Conservation (phyloP, 2,329 filamentous ascomycete genomes). For the Xylaria multiplex region DNA sequence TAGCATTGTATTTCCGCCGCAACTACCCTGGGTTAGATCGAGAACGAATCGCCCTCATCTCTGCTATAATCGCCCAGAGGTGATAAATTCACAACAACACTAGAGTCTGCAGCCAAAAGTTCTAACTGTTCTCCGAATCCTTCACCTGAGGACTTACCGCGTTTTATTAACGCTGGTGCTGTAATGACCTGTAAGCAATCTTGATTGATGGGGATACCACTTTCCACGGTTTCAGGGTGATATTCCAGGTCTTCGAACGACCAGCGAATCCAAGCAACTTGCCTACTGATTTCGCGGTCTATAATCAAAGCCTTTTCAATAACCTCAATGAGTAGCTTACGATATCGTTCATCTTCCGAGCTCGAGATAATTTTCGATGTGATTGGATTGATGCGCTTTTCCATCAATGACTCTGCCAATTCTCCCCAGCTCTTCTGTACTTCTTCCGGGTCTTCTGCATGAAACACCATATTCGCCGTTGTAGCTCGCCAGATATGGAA, state of each 20-base stretch:
- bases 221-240: neutral
- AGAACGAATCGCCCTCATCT: neutral
- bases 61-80: neutral
- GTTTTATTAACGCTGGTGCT: constrained; percentile 17
- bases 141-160: constrained; percentile 18
- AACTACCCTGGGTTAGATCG: neutral
- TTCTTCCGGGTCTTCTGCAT: neutral
- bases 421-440: constrained; percentile 1
- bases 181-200: constrained; percentile 2
- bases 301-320: constrained; percentile 19
- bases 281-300: constrained; percentile 20
- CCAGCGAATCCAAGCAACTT: constrained; percentile 20
- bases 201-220: neutral
- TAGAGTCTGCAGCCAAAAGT: constrained; percentile 6
- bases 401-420: constrained; percentile 8
- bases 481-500: constrained; percentile 21
- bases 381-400: constrained; percentile 5
- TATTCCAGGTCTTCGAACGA: constrained; percentile 7
- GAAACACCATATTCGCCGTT: constrained; percentile 15
- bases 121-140: constrained; percentile 19
- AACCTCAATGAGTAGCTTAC: neutral
- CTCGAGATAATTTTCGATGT: neutral
- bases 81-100: neutral
- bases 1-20: neutral
- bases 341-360: constrained; percentile 1